A percentile compares a stretch with the other conserved stretches of the same genome.
Evolutionary conservation across 768 basidiomycete genomes (phyloP).

Genomic region (Phylloporus sp.): DNA sequence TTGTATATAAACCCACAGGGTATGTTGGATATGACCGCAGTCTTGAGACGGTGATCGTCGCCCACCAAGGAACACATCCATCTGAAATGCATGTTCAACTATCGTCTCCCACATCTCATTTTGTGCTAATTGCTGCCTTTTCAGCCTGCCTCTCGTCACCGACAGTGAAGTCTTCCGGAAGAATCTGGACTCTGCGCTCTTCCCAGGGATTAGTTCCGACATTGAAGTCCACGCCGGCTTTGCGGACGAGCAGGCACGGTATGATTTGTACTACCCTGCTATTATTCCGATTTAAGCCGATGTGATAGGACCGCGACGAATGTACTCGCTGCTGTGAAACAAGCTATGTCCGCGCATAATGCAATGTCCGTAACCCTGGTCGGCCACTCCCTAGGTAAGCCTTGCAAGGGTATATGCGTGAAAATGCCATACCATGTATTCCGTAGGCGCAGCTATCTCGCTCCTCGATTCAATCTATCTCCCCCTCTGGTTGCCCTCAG

Average conservation of each 20-base stretch:
- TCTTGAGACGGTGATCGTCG: slow-evolving; percentile 33
- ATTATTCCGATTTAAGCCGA: background rate
- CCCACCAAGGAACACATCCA: slow-evolving; percentile 36
- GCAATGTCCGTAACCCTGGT: slow-evolving; percentile 41
- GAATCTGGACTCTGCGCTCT: slow-evolving; percentile 37
- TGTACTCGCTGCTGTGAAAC: slow-evolving; percentile 43
- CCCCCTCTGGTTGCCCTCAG: slow-evolving; percentile 33
- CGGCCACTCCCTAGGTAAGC: slow-evolving; percentile 42
- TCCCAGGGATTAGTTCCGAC: slow-evolving; percentile 44
- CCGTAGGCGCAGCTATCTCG: slow-evolving; percentile 34
- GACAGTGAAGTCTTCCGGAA: slow-evolving; percentile 39
- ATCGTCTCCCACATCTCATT: background rate
- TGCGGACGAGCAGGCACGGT: slow-evolving; percentile 41
- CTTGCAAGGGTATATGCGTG: background rate
- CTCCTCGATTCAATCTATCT: slow-evolving; percentile 40
- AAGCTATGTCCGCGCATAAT: slow-evolving; percentile 34
- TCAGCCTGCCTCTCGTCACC: slow-evolving; percentile 36
- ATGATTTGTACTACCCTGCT: slow-evolving; percentile 6
- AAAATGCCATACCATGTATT: background rate
- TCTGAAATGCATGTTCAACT: slow-evolving; percentile 21
- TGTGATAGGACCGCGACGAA: slow-evolving; percentile 36
- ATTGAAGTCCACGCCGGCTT: slow-evolving; percentile 50
- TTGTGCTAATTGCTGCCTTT: background rate
- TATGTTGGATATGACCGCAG: slow-evolving; percentile 50
- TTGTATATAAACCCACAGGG: slow-evolving; percentile 33